These are phyloP conservation scores for Phlebiopsis flavidoalba DNA, from an alignment of 768 basidiomycete genomes.

Conservation along the genomic window DNA sequence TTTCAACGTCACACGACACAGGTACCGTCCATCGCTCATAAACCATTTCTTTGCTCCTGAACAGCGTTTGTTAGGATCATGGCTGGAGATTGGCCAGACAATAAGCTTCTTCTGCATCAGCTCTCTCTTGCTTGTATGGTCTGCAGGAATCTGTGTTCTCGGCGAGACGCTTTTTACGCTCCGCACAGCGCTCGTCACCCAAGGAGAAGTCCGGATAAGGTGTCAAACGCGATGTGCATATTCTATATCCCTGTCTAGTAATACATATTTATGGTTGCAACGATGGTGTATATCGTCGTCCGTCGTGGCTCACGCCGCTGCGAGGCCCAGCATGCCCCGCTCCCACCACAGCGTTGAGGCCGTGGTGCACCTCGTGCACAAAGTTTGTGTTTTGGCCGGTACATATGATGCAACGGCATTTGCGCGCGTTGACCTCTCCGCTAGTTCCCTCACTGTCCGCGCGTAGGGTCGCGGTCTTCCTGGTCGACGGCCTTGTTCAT, in stretches of 20 bases:
- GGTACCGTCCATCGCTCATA: slow-evolving; percentile 32
- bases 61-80: slow-evolving; percentile 49
- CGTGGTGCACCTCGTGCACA: not conserved
- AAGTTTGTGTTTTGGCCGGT: slow-evolving; percentile 4
- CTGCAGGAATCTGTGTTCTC: slow-evolving; percentile 65
- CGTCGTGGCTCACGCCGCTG: not conserved
- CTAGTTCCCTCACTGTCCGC: not conserved
- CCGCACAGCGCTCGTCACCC: not conserved
- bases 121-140: slow-evolving; percentile 73
- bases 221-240: not conserved
- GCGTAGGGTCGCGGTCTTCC: slow-evolving; percentile 1
- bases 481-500: not conserved
- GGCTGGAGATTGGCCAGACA: slow-evolving; percentile 86
- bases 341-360: not conserved
- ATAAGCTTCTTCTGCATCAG: slow-evolving; percentile 87
- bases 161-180: slow-evolving; percentile 66
- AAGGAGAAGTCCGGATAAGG: not conserved
- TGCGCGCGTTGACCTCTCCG: slow-evolving; percentile 6
- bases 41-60: not conserved
- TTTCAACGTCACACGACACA: slow-evolving; percentile 75
- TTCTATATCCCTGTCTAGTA: not conserved
- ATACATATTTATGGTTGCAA: not conserved
- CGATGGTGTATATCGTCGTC: not conserved
- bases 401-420: not conserved
- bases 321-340: not conserved